These are phyloP conservation scores for Acanthamoeba castellanii DNA, from an alignment of 208 protist genomes.

Conservation along the genomic window DNA sequence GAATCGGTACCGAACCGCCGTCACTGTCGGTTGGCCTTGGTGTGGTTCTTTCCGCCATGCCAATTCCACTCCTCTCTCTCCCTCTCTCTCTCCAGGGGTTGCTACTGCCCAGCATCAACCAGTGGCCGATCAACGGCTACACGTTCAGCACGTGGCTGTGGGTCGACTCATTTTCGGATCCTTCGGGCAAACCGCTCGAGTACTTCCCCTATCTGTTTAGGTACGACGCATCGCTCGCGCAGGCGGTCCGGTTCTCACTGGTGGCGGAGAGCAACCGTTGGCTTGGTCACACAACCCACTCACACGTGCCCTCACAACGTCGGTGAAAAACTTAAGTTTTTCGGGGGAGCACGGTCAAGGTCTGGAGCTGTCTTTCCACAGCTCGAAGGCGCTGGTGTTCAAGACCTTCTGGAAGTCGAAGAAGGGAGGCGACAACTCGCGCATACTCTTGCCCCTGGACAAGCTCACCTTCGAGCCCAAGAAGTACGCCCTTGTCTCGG, in stretches of 20 bases:
- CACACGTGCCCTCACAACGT: too few species aligned
- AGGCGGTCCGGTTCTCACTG: not conserved
- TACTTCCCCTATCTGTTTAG: conserved; percentile 69
- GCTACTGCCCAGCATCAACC: conserved; percentile 20
- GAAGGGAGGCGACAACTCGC: conserved; percentile 55
- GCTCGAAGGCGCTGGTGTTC: conserved; percentile 37
- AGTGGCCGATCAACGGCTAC: conserved; percentile 60
- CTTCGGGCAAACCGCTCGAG: conserved; percentile 30
- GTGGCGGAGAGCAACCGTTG: not conserved
- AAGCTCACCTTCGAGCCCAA: conserved; percentile 50
- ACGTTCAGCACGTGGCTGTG: conserved; percentile 61
- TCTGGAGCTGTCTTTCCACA: conserved; percentile 52
- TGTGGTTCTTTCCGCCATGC: not conserved
- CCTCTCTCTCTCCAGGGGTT: conserved; percentile 1
- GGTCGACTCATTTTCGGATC: conserved; percentile 44
- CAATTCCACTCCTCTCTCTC: not conserved
- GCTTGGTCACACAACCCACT: not conserved
- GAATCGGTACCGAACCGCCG: not conserved
- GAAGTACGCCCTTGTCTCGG: not conserved
- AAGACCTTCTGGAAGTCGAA: conserved; percentile 70
- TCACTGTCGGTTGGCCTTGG: not conserved
- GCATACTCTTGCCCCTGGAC: not conserved
- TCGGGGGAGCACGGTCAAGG: conserved; percentile 65
- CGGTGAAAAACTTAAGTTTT: not conserved
- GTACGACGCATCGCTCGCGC: not conserved